phyloP scores from a whole-genome alignment of 441 rosid genomes.

The Hura crepitans region DNA sequence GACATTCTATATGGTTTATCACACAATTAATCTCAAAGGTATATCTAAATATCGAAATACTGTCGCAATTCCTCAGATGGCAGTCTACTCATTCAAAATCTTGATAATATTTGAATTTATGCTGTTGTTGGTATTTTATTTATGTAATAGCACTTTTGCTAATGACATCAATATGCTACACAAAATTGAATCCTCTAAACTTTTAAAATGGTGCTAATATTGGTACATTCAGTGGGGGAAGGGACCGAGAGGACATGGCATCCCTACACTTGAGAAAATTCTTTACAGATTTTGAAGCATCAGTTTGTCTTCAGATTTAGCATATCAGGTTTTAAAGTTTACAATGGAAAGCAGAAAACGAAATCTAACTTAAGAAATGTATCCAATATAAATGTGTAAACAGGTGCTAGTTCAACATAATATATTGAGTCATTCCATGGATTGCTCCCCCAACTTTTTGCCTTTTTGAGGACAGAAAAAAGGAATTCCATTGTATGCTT shows the following conservation, averaged over 20 bases:
- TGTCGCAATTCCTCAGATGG: not conserved
- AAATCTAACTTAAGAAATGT: not conserved
- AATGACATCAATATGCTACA: not conserved
- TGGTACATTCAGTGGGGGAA: not conserved
- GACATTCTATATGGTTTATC: not conserved
- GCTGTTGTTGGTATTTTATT: not conserved
- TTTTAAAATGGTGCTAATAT: not conserved
- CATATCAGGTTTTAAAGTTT: not conserved
- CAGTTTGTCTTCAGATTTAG: not conserved
- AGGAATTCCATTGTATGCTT: not conserved
- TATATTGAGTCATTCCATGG: not conserved
- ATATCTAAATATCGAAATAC: not conserved
- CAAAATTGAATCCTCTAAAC: not conserved
- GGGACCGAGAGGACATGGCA: not conserved
- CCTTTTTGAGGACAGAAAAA: not conserved
- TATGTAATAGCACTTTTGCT: not conserved
- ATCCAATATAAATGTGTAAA: not conserved
- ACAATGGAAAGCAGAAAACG: not conserved
- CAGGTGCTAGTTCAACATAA: not conserved
- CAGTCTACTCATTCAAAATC: not conserved
- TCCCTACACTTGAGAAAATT: not conserved
- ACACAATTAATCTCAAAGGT: not conserved
- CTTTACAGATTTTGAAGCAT: not conserved
- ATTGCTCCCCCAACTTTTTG: not conserved
- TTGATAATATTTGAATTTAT: not conserved